Conservation (phyloP, 139 green algal genomes). For the Edaphochlamys debaryana region DNA sequence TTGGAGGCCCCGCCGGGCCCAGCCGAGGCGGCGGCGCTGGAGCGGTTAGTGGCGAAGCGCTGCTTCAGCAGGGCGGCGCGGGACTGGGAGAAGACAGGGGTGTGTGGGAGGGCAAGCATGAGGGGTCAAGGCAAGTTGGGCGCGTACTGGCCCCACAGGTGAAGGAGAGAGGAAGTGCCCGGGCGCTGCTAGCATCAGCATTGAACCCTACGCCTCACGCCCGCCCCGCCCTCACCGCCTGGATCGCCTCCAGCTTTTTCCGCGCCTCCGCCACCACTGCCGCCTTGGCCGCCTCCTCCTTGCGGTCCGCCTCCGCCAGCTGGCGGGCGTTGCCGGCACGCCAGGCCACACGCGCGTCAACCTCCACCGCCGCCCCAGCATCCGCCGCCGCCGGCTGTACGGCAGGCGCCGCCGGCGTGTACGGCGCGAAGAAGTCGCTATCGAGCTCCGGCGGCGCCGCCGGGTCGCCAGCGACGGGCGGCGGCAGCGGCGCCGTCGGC, state of each 20-base stretch:
- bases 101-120: too few species aligned
- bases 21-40: background rate
- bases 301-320: background rate
- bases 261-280: background rate
- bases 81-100: too few species aligned
- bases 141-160: too few species aligned
- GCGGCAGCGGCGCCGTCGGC: too few species aligned
- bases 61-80: conserved; percentile 25
- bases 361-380: background rate
- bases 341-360: conserved; percentile 28
- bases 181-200: too few species aligned
- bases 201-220: too few species aligned
- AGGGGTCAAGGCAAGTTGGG: too few species aligned
- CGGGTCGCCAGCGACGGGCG: too few species aligned
- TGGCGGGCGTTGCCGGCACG: background rate
- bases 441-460: background rate
- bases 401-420: background rate
- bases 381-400: background rate
- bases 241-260: background rate
- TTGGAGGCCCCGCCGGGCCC: too few species aligned
- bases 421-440: background rate
- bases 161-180: too few species aligned
- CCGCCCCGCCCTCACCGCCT: too few species aligned
- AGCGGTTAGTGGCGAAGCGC: conserved; percentile 25
- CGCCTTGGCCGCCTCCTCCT: conserved; percentile 10